These are phyloP conservation scores for Candolleomyces eurysporus DNA, from an alignment of 768 basidiomycete species.

Conservation along the genomic window DNA sequence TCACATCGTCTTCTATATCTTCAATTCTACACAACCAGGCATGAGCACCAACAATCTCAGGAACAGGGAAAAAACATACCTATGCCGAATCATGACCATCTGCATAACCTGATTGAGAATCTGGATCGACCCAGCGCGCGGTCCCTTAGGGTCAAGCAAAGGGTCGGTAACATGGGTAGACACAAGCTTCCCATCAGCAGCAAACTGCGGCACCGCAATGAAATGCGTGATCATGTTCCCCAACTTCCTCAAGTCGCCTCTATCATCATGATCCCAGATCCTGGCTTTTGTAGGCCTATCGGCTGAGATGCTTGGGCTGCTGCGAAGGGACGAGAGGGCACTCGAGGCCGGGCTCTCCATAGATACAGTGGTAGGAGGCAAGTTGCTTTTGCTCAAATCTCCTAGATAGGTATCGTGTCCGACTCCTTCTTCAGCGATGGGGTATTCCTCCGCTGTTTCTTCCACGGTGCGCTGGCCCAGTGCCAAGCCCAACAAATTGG, in stretches of 20 bases:
- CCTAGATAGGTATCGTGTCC: constrained; percentile 7
- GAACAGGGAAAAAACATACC: constrained; percentile 34
- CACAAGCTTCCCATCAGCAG: constrained; percentile 44
- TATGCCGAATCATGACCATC: constrained; percentile 75
- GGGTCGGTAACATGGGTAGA: constrained; percentile 50
- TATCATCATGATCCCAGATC: constrained; percentile 66
- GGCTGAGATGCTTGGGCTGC: neutral
- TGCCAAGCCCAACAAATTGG: constrained; percentile 74
- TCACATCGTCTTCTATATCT: constrained; percentile 72
- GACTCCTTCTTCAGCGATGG: constrained; percentile 4
- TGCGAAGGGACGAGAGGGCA: neutral
- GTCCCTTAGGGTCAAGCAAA: constrained; percentile 52
- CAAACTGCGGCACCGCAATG: constrained; percentile 67
- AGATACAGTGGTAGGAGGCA: neutral
- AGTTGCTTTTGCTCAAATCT: neutral
- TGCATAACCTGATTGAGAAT: constrained; percentile 73
- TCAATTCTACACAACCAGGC: constrained; percentile 48
- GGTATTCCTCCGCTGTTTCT: constrained; percentile 7
- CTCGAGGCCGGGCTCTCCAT: neutral
- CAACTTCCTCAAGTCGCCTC: constrained; percentile 67
- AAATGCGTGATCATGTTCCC: constrained; percentile 76
- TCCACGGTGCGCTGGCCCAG: constrained; percentile 43
- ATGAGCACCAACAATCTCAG: neutral
- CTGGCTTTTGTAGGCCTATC: constrained; percentile 17
- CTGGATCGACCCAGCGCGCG: constrained; percentile 58